Percentiles rank a stretch among this genome's conserved stretches.
Evolutionary conservation across 768 basidiomycete genomes (phyloP).

Genomic region (Filobasidium wieringae): DNA sequence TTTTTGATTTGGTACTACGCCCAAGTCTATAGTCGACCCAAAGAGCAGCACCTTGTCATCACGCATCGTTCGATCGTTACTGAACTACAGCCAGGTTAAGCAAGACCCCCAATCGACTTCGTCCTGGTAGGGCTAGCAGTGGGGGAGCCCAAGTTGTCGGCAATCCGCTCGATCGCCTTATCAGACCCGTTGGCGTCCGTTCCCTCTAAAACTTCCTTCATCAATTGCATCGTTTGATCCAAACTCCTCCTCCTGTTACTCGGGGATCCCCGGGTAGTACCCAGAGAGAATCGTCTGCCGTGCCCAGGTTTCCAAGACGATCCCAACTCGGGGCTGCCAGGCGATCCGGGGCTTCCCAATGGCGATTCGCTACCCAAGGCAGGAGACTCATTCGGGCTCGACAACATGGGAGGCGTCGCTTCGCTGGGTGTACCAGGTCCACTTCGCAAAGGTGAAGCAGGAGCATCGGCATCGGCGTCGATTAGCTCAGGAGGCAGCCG

Average conservation of each 20-base stretch:
- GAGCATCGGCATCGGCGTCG: slow-evolving; percentile 44
- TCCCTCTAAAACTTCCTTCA: slow-evolving; percentile 83
- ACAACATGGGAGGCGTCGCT: slow-evolving; percentile 12
- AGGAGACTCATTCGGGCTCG: slow-evolving; percentile 10
- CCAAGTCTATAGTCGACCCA: too few species aligned
- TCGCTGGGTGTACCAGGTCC: slow-evolving; percentile 22
- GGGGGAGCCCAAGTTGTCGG: slow-evolving; percentile 22
- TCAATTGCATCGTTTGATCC: slow-evolving; percentile 90
- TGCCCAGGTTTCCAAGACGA: slow-evolving; percentile 43
- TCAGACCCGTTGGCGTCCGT: slow-evolving; percentile 43
- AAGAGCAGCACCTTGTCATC: too few species aligned
- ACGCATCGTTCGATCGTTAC: too few species aligned
- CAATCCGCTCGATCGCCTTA: slow-evolving; percentile 31
- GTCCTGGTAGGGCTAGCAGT: neutral
- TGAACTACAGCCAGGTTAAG: too few species aligned
- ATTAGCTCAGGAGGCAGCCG: slow-evolving; percentile 91
- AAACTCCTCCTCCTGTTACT: slow-evolving; percentile 80
- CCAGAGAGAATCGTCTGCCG: slow-evolving; percentile 66
- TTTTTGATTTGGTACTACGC: too few species aligned
- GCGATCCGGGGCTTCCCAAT: slow-evolving; percentile 4
- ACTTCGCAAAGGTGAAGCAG: slow-evolving; percentile 29
- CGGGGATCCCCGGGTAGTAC: slow-evolving; percentile 80
- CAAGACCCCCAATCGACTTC: too few species aligned
- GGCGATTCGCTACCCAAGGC: slow-evolving; percentile 2
- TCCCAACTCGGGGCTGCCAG: slow-evolving; percentile 18